Conservation (phyloP, 2,329 filamentous ascomycete genomes). For the Hymenoscyphus scutula region DNA sequence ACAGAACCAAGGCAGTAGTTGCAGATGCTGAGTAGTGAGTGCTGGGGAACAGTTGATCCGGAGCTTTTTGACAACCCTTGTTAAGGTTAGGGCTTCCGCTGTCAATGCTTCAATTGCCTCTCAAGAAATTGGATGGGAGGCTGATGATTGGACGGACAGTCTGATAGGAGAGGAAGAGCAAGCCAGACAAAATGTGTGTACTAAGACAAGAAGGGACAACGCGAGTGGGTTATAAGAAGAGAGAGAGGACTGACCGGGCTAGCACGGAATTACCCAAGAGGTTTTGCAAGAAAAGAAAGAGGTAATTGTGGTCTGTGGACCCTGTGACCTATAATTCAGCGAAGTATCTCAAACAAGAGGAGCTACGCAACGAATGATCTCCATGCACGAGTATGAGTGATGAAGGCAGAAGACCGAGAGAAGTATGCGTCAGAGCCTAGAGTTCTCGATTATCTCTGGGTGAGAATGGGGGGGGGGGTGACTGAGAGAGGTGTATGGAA, state of each 20-base stretch:
- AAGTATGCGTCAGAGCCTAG: too few relatives aligned
- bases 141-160: not conserved
- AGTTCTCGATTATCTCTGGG: too few relatives aligned
- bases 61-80: slow-evolving; percentile 16
- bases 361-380: slow-evolving; percentile 19
- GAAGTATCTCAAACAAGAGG: slow-evolving; percentile 14
- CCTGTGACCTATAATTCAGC: slow-evolving; percentile 7
- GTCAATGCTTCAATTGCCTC: slow-evolving; percentile 22
- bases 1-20: slow-evolving; percentile 3
- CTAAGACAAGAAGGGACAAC: not conserved
- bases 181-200: not conserved
- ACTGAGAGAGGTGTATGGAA: not conserved
- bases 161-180: not conserved
- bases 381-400: slow-evolving; percentile 19
- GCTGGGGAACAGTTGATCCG: slow-evolving; percentile 8
- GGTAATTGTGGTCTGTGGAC: not conserved
- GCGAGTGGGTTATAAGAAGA: not conserved
- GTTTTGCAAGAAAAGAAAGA: not conserved
- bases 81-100: slow-evolving; percentile 9
- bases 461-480: not conserved
- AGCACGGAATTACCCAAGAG: not conserved
- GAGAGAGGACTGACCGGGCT: not conserved
- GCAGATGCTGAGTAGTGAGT: not conserved
- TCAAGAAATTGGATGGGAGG: not conserved
- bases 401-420: not conserved